Base-by-base conservation (phyloP, 2,329 filamentous ascomycete genomes). In the Didymella pinodella region DNA sequence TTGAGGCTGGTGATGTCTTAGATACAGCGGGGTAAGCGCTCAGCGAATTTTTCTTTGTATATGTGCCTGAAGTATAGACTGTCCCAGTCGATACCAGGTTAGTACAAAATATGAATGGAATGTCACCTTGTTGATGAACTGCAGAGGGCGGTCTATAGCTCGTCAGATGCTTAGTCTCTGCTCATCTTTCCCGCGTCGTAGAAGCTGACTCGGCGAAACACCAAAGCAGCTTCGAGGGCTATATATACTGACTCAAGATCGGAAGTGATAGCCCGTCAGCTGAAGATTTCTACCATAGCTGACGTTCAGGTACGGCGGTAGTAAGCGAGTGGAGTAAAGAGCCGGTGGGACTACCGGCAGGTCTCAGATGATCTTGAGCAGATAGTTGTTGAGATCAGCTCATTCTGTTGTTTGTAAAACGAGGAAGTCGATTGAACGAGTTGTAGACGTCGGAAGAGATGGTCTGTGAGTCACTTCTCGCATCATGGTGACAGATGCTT, bases 41-140 rank as follows among this genome's bases (percentile, higher is more conserved):
- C 31, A 36, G 46, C 16, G 26, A 41, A 16, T 11, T 28, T n/a
- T 18, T 7, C 47, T 46, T 56, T 50, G 28, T 50, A 25, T 14
- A 6, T 7, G 34, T 25, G 22, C 25, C 14, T 22, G 16, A 10
- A 25, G 12, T 36, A 29, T 38, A 14, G 22, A 25, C 22, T 36
- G 22, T 57, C 36, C 36, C 44, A 48, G 4, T 22, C 16, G n/a
- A 44, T 34, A 47, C 16, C 18, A 20, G 22, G 32, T 48, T 43
- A 48, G 29, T 28, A 29, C 4, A 20, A 25, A 11, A n/a, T 45
- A 26, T 45, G 25, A n/a, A 25, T 3, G 12, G 10, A 45, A 18
- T 1, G 6, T 14, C 2, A 40, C 28, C 14, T 34, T 28, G 20
- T 36, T 32, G 16, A 7, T 8, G 7, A 29, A 4, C 44, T 18